These are phyloP conservation scores for Primulina eburnea DNA, from an alignment of 257 asterid species.

Conservation along the genomic window DNA sequence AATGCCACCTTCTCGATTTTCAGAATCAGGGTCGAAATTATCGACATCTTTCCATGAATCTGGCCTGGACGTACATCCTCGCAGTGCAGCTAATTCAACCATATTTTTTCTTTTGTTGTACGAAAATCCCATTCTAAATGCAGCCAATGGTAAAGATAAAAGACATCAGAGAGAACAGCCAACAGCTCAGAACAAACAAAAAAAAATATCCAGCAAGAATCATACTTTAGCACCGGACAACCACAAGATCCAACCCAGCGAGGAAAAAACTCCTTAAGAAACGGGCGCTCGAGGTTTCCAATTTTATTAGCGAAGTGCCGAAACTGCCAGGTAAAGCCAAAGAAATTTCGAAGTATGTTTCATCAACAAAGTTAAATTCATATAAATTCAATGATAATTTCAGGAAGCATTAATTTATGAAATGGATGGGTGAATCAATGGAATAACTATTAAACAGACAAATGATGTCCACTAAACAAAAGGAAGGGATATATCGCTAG, in stretches of 20 bases:
- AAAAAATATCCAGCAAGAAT: slow-evolving; percentile 30
- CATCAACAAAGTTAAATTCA: slow-evolving; percentile 18
- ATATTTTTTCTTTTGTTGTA: slow-evolving; percentile 94
- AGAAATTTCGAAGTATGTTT: background rate
- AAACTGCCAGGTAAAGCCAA: slow-evolving; percentile 51
- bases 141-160: slow-evolving; percentile 28
- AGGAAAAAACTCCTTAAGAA: slow-evolving; percentile 96
- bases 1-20: slow-evolving; percentile 72
- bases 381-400: background rate
- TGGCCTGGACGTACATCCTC: slow-evolving; percentile 87
- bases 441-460: background rate
- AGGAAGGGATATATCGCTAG: background rate
- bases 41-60: slow-evolving; percentile 52
- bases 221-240: slow-evolving; percentile 93
- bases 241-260: slow-evolving; percentile 99
- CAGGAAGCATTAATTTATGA: background rate
- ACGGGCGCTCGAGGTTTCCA: slow-evolving; percentile 99
- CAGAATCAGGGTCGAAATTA: slow-evolving; percentile 64
- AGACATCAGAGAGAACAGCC: slow-evolving; percentile 31
- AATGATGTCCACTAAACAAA: background rate
- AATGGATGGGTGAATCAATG: background rate
- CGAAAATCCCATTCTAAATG: slow-evolving; percentile 87
- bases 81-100: slow-evolving; percentile 82
- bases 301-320: slow-evolving; percentile 95
- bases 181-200: slow-evolving; percentile 27